Percentiles rank a stretch among this genome's conserved stretches.
phyloP scores from a whole-genome alignment of 1,284 basidiomycete species.

The Schizophyllum commune region DNA sequence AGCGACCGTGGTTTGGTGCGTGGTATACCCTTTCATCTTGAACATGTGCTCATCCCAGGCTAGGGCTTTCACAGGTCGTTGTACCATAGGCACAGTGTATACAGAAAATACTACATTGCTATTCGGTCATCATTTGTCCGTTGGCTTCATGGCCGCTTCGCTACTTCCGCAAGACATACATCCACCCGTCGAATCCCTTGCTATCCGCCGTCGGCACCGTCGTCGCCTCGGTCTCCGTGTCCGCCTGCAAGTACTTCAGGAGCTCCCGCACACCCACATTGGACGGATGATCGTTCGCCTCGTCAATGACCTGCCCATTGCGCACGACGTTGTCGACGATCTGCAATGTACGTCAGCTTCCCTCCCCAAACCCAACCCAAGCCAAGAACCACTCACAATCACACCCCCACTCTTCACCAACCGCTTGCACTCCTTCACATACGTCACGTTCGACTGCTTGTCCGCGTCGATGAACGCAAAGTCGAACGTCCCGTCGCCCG shows the following conservation, averaged over 20 bases:
- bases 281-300: constrained; percentile 25
- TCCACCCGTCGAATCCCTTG: constrained; percentile 57
- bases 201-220: constrained; percentile 54
- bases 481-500: constrained; percentile 41
- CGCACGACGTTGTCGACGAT: constrained; percentile 60
- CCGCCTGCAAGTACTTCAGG: constrained; percentile 39
- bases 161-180: constrained; percentile 37
- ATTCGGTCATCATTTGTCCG: too few relatives aligned
- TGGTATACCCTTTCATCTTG: too few relatives aligned
- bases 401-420: constrained; percentile 45
- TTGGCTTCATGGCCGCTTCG: too few relatives aligned
- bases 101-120: too few relatives aligned
- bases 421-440: constrained; percentile 49
- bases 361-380: neutral
- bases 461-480: constrained; percentile 59
- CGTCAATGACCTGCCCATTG: constrained; percentile 39
- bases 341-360: constrained; percentile 18
- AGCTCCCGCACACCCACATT: constrained; percentile 43
- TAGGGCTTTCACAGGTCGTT: too few relatives aligned
- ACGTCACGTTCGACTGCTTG: constrained; percentile 39
- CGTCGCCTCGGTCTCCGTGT: constrained; percentile 50
- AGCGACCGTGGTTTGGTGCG: too few relatives aligned
- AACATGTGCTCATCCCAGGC: too few relatives aligned
- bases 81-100: too few relatives aligned
- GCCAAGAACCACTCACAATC: constrained; percentile 32